Percentiles rank a stretch among this genome's conserved stretches.
Conservation (phyloP, 2,329 filamentous ascomycete genomes). For the Ceratocystis smalleyi region DNA sequence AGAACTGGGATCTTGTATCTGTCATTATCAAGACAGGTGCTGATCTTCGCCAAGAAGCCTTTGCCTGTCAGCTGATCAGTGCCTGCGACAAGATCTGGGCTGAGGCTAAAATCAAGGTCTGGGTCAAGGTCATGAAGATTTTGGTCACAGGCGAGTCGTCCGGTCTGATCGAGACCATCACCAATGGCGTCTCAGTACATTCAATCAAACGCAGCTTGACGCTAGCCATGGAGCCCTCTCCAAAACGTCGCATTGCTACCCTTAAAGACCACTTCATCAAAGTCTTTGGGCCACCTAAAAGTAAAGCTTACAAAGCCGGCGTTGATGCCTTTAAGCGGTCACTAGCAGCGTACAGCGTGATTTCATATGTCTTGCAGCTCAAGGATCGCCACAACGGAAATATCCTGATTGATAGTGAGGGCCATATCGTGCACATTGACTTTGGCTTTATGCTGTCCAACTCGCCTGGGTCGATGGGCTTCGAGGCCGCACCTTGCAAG, state of each 20-base stretch:
- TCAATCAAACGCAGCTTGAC: constrained; percentile 71
- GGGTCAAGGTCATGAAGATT: constrained; percentile 79
- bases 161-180: constrained; percentile 74
- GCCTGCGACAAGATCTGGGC: constrained; percentile 72
- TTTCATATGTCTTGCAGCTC: constrained; percentile 68
- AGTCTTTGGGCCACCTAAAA: constrained; percentile 56
- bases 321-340: constrained; percentile 67
- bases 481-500: constrained; percentile 78
- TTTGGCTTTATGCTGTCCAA: constrained; percentile 86
- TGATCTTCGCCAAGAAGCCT: constrained; percentile 70
- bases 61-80: constrained; percentile 69
- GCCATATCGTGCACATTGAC: constrained; percentile 77
- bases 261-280: constrained; percentile 70
- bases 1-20: constrained; percentile 75
- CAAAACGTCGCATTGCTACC: constrained; percentile 57
- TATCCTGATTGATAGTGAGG: constrained; percentile 69
- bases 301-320: constrained; percentile 52
- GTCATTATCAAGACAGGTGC: constrained; percentile 80
- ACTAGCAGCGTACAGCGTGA: constrained; percentile 73
- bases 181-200: constrained; percentile 74
- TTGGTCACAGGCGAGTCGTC: constrained; percentile 73
- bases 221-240: constrained; percentile 37
- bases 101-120: constrained; percentile 60
- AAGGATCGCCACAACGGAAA: constrained; percentile 82
- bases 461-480: constrained; percentile 68